Evolutionary conservation across 768 basidiomycete species (phyloP).

Genomic region (Mycena leptocephala): DNA sequence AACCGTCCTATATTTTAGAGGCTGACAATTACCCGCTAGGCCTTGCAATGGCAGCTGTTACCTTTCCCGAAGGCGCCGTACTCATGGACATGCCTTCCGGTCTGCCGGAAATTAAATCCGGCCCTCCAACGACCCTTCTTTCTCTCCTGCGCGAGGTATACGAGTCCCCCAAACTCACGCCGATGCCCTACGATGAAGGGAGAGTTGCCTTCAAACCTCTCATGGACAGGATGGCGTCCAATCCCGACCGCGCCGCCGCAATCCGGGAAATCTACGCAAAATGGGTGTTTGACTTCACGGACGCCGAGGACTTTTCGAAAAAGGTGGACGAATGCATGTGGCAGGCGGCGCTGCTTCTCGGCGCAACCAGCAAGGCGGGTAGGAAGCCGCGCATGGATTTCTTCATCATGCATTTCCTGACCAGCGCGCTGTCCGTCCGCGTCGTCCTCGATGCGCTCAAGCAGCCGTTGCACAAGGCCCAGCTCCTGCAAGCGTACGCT

Average conservation of each 20-base stretch:
- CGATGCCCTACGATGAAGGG: constrained; percentile 72
- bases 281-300: constrained; percentile 48
- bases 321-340: constrained; percentile 58
- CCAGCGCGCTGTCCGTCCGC: constrained; percentile 58
- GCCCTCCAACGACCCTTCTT: constrained; percentile 58
- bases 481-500: constrained; percentile 52
- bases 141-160: constrained; percentile 68
- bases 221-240: constrained; percentile 41
- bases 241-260: constrained; percentile 49
- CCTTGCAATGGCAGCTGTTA: constrained; percentile 27
- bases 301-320: constrained; percentile 39
- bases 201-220: constrained; percentile 43
- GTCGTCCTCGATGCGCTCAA: constrained; percentile 45
- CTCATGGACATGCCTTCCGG: constrained; percentile 19
- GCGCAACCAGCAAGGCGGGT: constrained; percentile 52
- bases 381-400: constrained; percentile 57
- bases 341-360: constrained; percentile 53
- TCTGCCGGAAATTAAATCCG: constrained; percentile 16
- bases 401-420: constrained; percentile 63
- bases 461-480: constrained; percentile 45
- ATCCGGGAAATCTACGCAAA: constrained; percentile 53
- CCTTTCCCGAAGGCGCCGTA: not conserved
- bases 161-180: constrained; percentile 64
- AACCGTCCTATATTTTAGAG: not conserved
- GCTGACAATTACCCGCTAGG: not conserved